phyloP scores from a whole-genome alignment of 2,329 filamentous ascomycete genomes.

The Elsinoe perseae region DNA sequence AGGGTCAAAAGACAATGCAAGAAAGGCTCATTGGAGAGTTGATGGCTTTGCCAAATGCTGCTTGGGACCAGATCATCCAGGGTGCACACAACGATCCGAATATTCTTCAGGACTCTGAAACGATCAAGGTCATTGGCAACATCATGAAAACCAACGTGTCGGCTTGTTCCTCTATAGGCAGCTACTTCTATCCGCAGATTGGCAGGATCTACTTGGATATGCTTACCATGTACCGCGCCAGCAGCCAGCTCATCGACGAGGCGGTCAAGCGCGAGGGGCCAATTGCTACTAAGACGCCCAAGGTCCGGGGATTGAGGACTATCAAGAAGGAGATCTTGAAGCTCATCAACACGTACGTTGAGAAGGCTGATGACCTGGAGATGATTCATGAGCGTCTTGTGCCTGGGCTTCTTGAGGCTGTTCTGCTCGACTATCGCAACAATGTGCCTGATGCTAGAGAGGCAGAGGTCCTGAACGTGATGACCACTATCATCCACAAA shows the following conservation, averaged over 20 bases:
- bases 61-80: conserved; percentile 92
- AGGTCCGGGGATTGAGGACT: conserved; percentile 85
- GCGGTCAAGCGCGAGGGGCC: conserved; percentile 76
- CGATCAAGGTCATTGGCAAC: conserved; percentile 97
- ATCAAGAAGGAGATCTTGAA: conserved; percentile 99
- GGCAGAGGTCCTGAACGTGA: conserved; percentile 92
- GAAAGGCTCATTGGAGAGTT: conserved; percentile 84
- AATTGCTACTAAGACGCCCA: conserved; percentile 94
- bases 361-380: conserved; percentile 93
- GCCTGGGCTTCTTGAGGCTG: conserved; percentile 87
- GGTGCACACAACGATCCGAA: conserved; percentile 76
- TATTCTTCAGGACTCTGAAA: conserved; percentile 84
- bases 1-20: conserved; percentile 89
- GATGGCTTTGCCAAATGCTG: conserved; percentile 87
- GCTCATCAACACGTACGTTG: conserved; percentile 94
- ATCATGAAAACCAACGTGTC: conserved; percentile 99
- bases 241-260: conserved; percentile 92
- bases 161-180: conserved; percentile 91
- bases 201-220: conserved; percentile 97
- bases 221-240: conserved; percentile 97
- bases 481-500: conserved; percentile 95
- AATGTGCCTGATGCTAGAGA: conserved; percentile 94
- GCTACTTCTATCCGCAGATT: conserved; percentile 97
- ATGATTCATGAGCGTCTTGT: conserved; percentile 92
- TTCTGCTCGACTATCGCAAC: conserved; percentile 91